Percentiles rank a stretch among this genome's conserved stretches.
These are phyloP conservation scores for Colletotrichum limetticola DNA, from an alignment of 2,329 filamentous ascomycete species.

Conservation along the genomic window DNA sequence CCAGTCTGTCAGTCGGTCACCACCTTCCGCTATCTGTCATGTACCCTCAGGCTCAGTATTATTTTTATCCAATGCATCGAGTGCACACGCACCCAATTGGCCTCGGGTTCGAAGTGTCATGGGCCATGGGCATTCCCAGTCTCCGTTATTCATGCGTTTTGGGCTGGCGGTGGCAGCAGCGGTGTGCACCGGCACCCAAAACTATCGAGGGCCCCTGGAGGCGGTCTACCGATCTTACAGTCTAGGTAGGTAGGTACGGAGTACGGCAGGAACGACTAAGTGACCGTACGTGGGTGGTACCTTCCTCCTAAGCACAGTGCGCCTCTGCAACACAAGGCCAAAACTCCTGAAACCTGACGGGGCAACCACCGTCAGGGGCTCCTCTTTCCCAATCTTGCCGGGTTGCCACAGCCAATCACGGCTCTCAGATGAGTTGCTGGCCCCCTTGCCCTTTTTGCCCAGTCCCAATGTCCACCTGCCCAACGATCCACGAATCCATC, in stretches of 20 bases:
- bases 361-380: constrained; percentile 40
- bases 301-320: neutral
- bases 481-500: neutral
- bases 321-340: neutral
- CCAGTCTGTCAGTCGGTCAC: neutral
- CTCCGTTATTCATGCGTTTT: constrained; percentile 29
- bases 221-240: neutral
- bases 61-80: constrained; percentile 22
- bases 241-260: too few species aligned
- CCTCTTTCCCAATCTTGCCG: neutral
- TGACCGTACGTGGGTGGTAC: neutral
- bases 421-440: neutral
- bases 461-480: constrained; percentile 1
- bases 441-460: neutral
- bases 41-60: constrained; percentile 1
- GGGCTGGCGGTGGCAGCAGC: constrained; percentile 11
- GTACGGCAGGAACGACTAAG: neutral
- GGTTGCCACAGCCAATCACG: constrained; percentile 6
- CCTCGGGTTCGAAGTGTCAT: neutral
- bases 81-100: neutral
- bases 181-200: constrained; percentile 10
- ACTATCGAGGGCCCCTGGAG: constrained; percentile 3
- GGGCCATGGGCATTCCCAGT: constrained; percentile 33
- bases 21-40: neutral
- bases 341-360: constrained; percentile 44